Evolutionary conservation across 805 yeast genomes (phyloP).

Genomic region (Candida tammaniensis): DNA sequence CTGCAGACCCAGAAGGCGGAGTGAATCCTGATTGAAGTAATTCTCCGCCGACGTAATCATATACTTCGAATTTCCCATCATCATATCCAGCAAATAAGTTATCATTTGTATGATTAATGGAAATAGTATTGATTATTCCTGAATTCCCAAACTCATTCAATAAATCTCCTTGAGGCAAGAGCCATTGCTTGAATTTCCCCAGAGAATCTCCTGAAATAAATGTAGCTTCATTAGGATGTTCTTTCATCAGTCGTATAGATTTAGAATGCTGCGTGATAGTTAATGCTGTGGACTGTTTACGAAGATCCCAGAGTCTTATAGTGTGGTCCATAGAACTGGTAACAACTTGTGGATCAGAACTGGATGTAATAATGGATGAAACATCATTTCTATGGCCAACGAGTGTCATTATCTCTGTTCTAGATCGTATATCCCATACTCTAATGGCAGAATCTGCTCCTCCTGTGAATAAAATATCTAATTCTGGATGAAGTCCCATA

Average conservation of each 20-base stretch:
- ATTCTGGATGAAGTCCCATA: conserved; percentile 80
- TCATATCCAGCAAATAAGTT: conserved; percentile 81
- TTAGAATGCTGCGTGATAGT: conserved; percentile 84
- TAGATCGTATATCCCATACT: conserved; percentile 91
- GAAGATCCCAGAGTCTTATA: conserved; percentile 84
- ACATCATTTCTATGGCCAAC: conserved; percentile 81
- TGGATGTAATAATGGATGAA: conserved; percentile 62
- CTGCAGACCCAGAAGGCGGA: conserved; percentile 64
- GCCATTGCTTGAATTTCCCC: conserved; percentile 76
- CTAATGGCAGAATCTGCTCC: conserved; percentile 85
- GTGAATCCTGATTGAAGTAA: conserved; percentile 55
- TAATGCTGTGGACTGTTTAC: conserved; percentile 69
- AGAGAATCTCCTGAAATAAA: conserved; percentile 80
- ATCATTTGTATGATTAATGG: conserved; percentile 57
- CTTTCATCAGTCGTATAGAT: conserved; percentile 68
- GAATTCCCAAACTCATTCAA: conserved; percentile 53
- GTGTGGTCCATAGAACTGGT: conserved; percentile 85
- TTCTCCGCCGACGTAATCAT: conserved; percentile 73
- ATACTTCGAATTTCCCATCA: conserved; percentile 73
- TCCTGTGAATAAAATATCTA: conserved; percentile 80
- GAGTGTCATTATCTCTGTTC: conserved; percentile 69
- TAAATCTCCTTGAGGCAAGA: conserved; percentile 71
- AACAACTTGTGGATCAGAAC: conserved; percentile 81
- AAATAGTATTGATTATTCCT: conserved; percentile 63
- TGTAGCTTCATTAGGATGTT: conserved; percentile 69